Percentiles rank a stretch among this genome's conserved stretches.
These are phyloP conservation scores for Monilinia fructicola DNA, from an alignment of 2,329 filamentous ascomycete species.

Conservation along the genomic window DNA sequence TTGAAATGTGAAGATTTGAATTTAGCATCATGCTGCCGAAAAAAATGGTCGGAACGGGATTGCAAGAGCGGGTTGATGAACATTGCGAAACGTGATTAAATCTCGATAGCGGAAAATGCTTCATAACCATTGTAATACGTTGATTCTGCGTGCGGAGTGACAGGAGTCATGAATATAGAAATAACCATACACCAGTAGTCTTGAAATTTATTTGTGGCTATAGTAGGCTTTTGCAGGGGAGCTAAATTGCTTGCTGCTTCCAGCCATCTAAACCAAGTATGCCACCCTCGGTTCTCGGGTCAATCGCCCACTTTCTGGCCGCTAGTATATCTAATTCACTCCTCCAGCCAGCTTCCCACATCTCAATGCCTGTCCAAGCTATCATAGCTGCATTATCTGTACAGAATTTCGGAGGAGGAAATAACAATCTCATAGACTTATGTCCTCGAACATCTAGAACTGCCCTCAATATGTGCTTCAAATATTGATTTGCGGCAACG, in stretches of 20 bases:
- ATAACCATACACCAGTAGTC: neutral
- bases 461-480: slow-evolving; percentile 63
- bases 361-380: slow-evolving; percentile 88
- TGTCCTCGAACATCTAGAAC: slow-evolving; percentile 67
- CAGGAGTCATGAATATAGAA: neutral
- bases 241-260: slow-evolving; percentile 34
- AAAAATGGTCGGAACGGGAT: neutral
- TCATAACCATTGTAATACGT: neutral
- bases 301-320: slow-evolving; percentile 72
- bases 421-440: slow-evolving; percentile 59
- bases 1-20: neutral
- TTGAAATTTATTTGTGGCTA: neutral
- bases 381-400: slow-evolving; percentile 99
- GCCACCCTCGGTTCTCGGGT: slow-evolving; percentile 59
- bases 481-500: slow-evolving; percentile 80
- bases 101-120: neutral
- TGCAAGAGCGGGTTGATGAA: neutral
- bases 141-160: neutral
- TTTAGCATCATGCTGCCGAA: neutral
- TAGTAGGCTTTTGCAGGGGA: neutral
- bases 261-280: slow-evolving; percentile 62
- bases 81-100: neutral
- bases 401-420: slow-evolving; percentile 76
- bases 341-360: slow-evolving; percentile 77
- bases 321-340: slow-evolving; percentile 61